phyloP scores from a whole-genome alignment of 2,329 filamentous ascomycete genomes.

The Ceratocystis harringtonii region DNA sequence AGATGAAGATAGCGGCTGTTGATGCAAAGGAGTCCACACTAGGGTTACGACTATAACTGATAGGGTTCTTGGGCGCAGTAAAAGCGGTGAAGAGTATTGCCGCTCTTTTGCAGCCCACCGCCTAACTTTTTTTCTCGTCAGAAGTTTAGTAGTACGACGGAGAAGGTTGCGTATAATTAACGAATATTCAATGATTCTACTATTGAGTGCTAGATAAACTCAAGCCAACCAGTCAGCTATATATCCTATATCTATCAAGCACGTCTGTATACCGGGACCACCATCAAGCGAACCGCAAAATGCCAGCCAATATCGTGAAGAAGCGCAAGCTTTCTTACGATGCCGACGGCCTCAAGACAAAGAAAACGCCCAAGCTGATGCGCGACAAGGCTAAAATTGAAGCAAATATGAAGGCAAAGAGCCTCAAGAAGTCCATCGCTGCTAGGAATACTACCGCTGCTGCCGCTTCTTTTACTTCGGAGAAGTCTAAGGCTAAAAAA shows the following conservation, averaged over 20 bases:
- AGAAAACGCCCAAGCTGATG: slow-evolving; percentile 4
- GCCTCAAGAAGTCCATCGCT: neutral
- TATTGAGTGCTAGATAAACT: neutral
- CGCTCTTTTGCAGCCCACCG: neutral
- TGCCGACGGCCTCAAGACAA: slow-evolving; percentile 10
- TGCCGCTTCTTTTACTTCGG: neutral
- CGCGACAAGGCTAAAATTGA: slow-evolving; percentile 14
- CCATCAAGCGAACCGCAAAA: neutral
- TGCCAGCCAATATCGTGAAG: slow-evolving; percentile 8
- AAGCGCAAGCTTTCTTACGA: slow-evolving; percentile 16
- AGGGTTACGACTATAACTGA: neutral
- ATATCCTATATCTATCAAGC: neutral
- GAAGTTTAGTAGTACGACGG: neutral
- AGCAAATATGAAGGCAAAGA: slow-evolving; percentile 8
- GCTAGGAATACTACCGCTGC: neutral
- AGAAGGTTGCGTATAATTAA: neutral
- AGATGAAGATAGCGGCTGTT: no score
- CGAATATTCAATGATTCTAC: no score
- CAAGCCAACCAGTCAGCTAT: neutral
- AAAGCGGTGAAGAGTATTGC: neutral
- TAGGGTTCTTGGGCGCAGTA: neutral
- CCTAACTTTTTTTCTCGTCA: slow-evolving; percentile 1
- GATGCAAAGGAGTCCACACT: neutral
- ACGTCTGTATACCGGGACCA: neutral
- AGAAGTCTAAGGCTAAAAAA: neutral